Evolutionary conservation across 345 rosid genomes (phyloP), one percentile per base, ranked within the genome.

Genomic region (Nasturtium officinale): DNA sequence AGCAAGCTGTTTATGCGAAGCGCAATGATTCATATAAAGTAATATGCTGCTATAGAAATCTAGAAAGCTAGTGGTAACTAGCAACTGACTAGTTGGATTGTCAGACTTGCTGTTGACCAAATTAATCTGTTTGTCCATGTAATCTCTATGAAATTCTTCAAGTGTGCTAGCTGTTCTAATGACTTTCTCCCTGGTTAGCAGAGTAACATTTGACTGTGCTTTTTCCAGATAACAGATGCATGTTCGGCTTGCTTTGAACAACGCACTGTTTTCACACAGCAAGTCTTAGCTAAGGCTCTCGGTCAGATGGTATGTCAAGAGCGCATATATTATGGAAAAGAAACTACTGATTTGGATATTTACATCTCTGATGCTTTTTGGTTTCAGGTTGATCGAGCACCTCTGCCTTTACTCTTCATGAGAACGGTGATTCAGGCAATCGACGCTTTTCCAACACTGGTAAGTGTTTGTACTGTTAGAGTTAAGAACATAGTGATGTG

Each of bases 191-290:
- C 10, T 25, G 53, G 23, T 53, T 68, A 32, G 13, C 65, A 33
- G 25, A 57, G 64, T 53, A 63, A 61, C 21, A 20, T 48, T 21
- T 68, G 61, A 63, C n/a, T 52, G 2, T 11, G n/a, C 59, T 61
- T 65, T 77, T 70, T 74, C 58, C 90, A 95, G 99, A 88, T 91
- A 77, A 95, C 85, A 60, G 96, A 95, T 80, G 97, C 90, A 65
- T 91, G 93, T 75, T 82, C 98, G 15, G 95, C 98, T 73, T 94
- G 98, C 87, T 91, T 94, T 74, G 98, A 94, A 74, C 97, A 94
- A 73, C 95, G 96, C 25, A 94, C 96, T 29, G 98, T 94, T 72
- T 91, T 94, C 81, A 89, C 96, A 12, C 96, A 88, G 78, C 97
- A 94, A 82, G 97, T 94, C 76, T 79, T 91, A 78, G 96, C 97